Percentiles rank a stretch among this genome's conserved stretches.
These are phyloP conservation scores for Quercus glauca DNA, from an alignment of 306 rosid species.

Conservation along the genomic window DNA sequence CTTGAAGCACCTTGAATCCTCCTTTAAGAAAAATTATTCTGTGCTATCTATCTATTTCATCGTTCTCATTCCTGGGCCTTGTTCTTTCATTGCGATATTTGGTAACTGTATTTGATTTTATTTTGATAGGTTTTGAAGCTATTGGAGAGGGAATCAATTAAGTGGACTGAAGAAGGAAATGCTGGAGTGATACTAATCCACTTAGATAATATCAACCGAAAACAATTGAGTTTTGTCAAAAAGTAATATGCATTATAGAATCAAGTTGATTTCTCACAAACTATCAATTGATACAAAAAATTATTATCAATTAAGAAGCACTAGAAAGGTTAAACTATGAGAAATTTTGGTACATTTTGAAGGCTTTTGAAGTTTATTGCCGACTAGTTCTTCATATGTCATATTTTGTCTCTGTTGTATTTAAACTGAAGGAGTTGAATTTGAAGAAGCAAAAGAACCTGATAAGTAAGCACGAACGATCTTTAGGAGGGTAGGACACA, in stretches of 20 bases:
- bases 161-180: conserved; percentile 66
- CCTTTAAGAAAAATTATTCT: background rate
- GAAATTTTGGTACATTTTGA: background rate
- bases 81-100: conserved; percentile 4
- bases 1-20: background rate
- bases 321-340: background rate
- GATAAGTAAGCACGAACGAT: too few species aligned
- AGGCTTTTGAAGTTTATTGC: background rate
- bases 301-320: background rate
- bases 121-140: conserved; percentile 54
- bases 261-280: background rate
- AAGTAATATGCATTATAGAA: conserved; percentile 16
- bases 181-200: conserved; percentile 53
- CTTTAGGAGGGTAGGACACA: background rate
- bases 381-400: background rate
- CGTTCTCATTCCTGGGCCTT: background rate
- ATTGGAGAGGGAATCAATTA: conserved; percentile 61
- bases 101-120: background rate
- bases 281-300: background rate
- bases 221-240: conserved; percentile 40
- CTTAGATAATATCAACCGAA: conserved; percentile 44
- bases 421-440: background rate
- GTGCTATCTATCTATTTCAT: too few species aligned
- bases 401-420: background rate
- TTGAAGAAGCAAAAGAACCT: background rate